phyloP scores from a whole-genome alignment of 2,329 filamentous ascomycete genomes.

The Fusarium begoniae region DNA sequence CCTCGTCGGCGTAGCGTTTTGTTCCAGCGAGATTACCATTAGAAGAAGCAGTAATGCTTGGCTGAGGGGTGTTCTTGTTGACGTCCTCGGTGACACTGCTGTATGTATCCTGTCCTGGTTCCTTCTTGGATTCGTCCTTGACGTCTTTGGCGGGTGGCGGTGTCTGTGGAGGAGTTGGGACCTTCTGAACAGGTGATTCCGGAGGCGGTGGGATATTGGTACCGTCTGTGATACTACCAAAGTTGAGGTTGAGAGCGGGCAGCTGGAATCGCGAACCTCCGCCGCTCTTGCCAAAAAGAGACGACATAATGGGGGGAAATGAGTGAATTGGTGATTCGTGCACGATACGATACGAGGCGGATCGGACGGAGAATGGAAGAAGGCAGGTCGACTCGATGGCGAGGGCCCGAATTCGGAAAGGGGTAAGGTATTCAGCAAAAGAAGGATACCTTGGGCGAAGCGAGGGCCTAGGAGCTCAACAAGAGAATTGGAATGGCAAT shows the following conservation, averaged over 20 bases:
- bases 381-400: constrained; percentile 16
- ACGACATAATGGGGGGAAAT: constrained; percentile 43
- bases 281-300: constrained; percentile 44
- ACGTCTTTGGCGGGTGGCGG: constrained; percentile 42
- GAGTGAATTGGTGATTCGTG: constrained; percentile 15
- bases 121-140: constrained; percentile 30
- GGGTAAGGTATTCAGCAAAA: constrained; percentile 5
- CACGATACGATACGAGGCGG: constrained; percentile 19
- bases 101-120: constrained; percentile 12
- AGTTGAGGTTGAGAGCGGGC: constrained; percentile 66
- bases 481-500: constrained; percentile 5
- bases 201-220: constrained; percentile 68
- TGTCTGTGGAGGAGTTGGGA: constrained; percentile 55
- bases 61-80: constrained; percentile 33
- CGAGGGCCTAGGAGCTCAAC: constrained; percentile 9
- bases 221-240: constrained; percentile 67
- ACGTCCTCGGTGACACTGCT: constrained; percentile 28
- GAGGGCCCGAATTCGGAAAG: constrained; percentile 23
- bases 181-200: constrained; percentile 63
- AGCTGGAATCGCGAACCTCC: constrained; percentile 60
- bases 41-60: constrained; percentile 38
- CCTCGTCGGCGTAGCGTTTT: constrained; percentile 62
- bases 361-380: constrained; percentile 10
- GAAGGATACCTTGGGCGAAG: constrained; percentile 1
- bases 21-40: constrained; percentile 58